Percentiles rank a stretch among this genome's conserved stretches.
These are phyloP conservation scores for Gossypium gossypioides DNA, from an alignment of 441 rosid genomes.

Conservation along the genomic window DNA sequence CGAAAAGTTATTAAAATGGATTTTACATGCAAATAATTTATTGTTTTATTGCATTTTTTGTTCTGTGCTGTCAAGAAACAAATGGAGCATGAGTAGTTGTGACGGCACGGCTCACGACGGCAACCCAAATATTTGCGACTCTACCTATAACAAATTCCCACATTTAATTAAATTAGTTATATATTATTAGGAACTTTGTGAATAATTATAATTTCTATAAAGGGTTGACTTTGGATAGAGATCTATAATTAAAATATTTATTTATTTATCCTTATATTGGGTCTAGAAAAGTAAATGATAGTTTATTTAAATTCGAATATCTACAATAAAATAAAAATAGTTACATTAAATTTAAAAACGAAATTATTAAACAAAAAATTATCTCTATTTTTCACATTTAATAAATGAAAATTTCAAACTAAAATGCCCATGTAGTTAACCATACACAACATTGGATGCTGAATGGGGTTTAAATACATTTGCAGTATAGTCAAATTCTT, in stretches of 20 bases:
- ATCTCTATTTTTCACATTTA: not conserved
- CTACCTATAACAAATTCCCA: not conserved
- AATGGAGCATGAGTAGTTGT: slow-evolving; percentile 18
- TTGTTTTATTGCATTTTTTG: not conserved
- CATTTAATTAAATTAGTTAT: not conserved
- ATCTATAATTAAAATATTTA: not conserved
- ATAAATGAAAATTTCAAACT: not conserved
- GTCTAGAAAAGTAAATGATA: not conserved
- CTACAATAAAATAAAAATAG: not conserved
- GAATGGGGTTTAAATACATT: not conserved
- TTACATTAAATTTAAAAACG: no score
- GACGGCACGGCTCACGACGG: slow-evolving; percentile 37
- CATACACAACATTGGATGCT: not conserved
- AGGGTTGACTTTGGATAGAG: slow-evolving; percentile 12
- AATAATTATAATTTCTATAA: not conserved
- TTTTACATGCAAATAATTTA: slow-evolving; percentile 14
- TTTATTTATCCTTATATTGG: not conserved
- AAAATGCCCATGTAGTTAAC: not conserved
- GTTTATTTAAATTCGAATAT: not conserved
- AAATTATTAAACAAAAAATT: no score
- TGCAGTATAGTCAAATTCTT: not conserved
- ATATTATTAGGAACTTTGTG: not conserved
- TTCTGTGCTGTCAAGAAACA: slow-evolving; percentile 4
- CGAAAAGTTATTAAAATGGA: not conserved
- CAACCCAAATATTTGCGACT: slow-evolving; percentile 9